phyloP scores from a whole-genome alignment of 768 basidiomycete genomes.

The Lentinula edodes region DNA sequence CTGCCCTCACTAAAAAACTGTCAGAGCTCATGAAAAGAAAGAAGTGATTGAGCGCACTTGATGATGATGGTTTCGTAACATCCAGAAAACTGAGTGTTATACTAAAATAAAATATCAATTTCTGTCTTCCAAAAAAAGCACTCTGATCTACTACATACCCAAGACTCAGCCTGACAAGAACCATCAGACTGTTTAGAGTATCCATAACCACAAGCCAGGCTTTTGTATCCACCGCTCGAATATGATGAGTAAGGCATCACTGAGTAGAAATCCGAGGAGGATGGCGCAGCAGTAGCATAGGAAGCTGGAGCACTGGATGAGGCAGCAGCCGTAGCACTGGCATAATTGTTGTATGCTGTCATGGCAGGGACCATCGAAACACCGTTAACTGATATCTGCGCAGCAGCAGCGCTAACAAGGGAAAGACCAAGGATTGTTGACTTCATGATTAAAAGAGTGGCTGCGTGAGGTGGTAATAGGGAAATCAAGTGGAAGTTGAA shows the following conservation, averaged over 20 bases:
- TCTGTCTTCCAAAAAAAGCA: neutral
- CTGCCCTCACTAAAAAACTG: conserved; percentile 8
- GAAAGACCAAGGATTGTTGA: conserved; percentile 55
- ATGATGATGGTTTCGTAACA: conserved; percentile 68
- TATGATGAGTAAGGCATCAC: conserved; percentile 58
- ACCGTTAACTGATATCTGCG: conserved; percentile 48
- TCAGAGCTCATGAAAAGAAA: neutral
- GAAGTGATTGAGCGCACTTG: conserved; percentile 23
- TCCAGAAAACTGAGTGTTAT: conserved; percentile 32
- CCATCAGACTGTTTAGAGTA: conserved; percentile 52
- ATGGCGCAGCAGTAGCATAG: conserved; percentile 26
- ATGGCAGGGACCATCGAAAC: conserved; percentile 32
- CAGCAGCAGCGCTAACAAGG: conserved; percentile 50
- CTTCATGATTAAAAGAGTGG: conserved; percentile 55
- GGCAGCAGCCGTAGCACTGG: conserved; percentile 14
- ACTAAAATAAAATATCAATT: conserved; percentile 19
- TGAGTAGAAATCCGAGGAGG: conserved; percentile 36
- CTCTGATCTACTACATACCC: conserved; percentile 40
- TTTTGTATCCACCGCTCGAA: conserved; percentile 57
- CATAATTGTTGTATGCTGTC: conserved; percentile 12
- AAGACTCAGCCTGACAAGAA: conserved; percentile 46
- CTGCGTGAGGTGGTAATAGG: conserved; percentile 32
- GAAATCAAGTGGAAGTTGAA: conserved; percentile 28
- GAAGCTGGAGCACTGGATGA: conserved; percentile 18
- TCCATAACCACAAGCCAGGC: conserved; percentile 68